Evolutionary conservation across 2,329 filamentous ascomycete genomes (phyloP), one percentile per base, ranked within the genome.

Genomic region (Thielaviopsis punctulata): DNA sequence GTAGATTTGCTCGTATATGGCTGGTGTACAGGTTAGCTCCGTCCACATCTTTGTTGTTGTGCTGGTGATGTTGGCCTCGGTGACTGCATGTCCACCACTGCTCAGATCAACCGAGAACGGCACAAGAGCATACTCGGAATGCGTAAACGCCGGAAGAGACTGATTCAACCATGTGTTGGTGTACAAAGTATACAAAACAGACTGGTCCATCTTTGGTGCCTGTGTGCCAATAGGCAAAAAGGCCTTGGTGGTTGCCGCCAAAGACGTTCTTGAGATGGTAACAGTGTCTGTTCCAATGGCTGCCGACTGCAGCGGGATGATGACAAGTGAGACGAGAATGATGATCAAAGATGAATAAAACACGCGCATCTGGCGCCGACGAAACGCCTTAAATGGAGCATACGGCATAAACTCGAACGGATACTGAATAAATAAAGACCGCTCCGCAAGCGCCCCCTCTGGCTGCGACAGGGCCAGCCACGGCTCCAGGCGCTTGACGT

Each of bases 401-500:
- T 62, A 49, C 0, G 58, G 64, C 0, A 68, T 57, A 9, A 70
- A 70, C 0, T 66, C 62, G 0, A 61, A 65, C 0, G 76, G 76
- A 36, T 82, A 82, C 0, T 71, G 66, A 0, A 82, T 48, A 0
- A 77, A 62, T 0, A 82, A 15, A 0, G 74, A 77, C 0, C 73
- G 58, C 5, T 64, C 61, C 0, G 66, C 74, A 0, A 57, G 57
- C 0, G 72, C 72, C 0, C 76, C 77, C 0, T 59, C 57, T 0
- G 57, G 13, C 9, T 68, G 71, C 0, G 75, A 78, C 0, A 82
- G 52, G 21, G 80, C 74, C 10, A 77, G 70, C 65, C 72, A 82
- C 0, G 78, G 77, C 30, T 82, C 76, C 45, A 81, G 63, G 0
- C 79, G 58, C 54, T 79, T 77, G 0, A 69, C 64, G 33, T 82